A percentile compares a stretch with the other conserved stretches of the same genome.
Conservation (phyloP, 208 protist genomes). For the Leishmania gerbilli region DNA sequence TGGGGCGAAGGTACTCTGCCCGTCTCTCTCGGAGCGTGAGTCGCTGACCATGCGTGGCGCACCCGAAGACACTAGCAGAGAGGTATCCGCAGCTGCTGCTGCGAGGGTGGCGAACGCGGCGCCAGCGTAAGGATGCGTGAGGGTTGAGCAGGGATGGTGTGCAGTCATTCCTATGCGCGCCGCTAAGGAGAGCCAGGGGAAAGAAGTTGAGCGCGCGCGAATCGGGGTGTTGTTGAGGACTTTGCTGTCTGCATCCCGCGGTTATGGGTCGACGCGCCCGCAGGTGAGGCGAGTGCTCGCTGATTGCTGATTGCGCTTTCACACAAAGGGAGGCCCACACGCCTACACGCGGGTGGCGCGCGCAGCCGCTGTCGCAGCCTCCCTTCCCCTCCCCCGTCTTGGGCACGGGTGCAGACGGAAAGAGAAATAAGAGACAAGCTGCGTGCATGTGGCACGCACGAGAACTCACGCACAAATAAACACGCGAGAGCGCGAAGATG, state of each 20-base stretch:
- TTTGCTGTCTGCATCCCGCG: neutral
- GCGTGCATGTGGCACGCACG: neutral
- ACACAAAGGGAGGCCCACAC: neutral
- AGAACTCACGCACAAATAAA: neutral
- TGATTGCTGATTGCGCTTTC: neutral
- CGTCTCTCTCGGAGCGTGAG: conserved; percentile 62
- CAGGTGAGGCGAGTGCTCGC: neutral
- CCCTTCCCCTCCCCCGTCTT: neutral
- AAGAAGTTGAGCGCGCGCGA: neutral
- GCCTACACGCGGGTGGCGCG: neutral
- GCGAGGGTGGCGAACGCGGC: neutral
- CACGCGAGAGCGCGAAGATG: neutral
- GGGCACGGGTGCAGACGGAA: too few species aligned
- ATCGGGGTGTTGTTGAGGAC: neutral
- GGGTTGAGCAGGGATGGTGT: neutral
- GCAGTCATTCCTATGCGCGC: too few species aligned
- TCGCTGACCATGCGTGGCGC: conserved; percentile 23
- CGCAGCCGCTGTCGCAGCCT: neutral
- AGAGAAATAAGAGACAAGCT: neutral
- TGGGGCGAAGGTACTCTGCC: conserved; percentile 54
- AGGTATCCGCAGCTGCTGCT: conserved; percentile 5
- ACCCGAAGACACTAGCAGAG: conserved; percentile 5
- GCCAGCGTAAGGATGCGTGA: neutral
- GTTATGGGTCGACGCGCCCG: neutral
- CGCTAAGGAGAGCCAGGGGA: neutral